These are phyloP conservation scores for Rhizopus arrhizus DNA, from an alignment of 371 early-diverging fungal genomes.

Conservation along the genomic window DNA sequence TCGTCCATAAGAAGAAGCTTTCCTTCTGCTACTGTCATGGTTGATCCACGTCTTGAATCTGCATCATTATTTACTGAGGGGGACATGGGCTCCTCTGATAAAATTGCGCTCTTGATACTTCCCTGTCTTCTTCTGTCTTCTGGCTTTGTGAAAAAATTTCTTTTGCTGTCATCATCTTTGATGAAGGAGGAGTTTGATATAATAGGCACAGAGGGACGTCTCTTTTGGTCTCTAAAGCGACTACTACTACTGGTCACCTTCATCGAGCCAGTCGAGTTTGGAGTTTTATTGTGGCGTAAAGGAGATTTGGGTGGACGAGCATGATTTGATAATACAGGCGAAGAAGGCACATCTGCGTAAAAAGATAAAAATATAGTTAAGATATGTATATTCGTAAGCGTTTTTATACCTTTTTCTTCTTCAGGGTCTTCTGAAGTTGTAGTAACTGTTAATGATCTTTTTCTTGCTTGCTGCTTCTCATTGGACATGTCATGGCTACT, in stretches of 20 bases:
- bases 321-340: not conserved
- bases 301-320: constrained; percentile 45
- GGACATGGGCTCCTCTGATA: not conserved
- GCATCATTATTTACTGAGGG: not conserved
- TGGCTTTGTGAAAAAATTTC: not conserved
- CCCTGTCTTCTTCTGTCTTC: not conserved
- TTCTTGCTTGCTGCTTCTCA: not conserved
- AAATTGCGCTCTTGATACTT: not conserved
- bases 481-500: not conserved
- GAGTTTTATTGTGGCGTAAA: constrained; percentile 17
- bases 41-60: not conserved
- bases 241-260: not conserved
- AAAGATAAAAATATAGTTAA: not conserved
- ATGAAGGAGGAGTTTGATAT: not conserved
- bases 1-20: not conserved
- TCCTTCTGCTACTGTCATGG: not conserved
- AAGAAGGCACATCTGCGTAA: not conserved
- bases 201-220: constrained; percentile 21
- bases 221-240: constrained; percentile 13
- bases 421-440: not conserved
- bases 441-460: not conserved
- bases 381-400: not conserved
- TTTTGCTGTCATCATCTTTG: constrained; percentile 1
- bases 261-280: not conserved
- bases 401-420: constrained; percentile 7